Evolutionary conservation across 257 asterid genomes (phyloP).

Genomic region (Solanum corneliomulleri): DNA sequence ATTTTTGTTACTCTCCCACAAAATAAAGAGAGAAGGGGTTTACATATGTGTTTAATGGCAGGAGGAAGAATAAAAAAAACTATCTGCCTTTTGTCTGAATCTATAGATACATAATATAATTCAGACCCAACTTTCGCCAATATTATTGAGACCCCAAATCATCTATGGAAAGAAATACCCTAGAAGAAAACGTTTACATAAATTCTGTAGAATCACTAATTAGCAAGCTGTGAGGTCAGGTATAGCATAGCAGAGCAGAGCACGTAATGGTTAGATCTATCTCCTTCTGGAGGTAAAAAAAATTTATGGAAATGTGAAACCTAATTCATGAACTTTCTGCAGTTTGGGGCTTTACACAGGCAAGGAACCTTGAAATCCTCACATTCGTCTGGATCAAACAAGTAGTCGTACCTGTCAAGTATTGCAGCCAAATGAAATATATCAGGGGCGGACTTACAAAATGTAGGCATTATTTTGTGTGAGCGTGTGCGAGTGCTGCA

Average conservation of each 20-base stretch:
- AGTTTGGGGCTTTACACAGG: constrained; percentile 72
- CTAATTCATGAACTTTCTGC: constrained; percentile 94
- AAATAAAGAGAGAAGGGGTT: not conserved
- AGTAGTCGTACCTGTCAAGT: constrained; percentile 78
- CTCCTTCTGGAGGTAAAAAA: constrained; percentile 30
- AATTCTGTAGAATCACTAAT: constrained; percentile 15
- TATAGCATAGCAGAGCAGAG: not conserved
- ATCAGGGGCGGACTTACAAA: not conserved
- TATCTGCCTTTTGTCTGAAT: not conserved
- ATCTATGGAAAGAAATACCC: not conserved
- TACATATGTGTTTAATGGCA: not conserved
- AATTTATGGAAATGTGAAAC: not conserved
- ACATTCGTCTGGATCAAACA: constrained; percentile 85
- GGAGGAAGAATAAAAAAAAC: not conserved
- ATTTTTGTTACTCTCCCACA: not conserved
- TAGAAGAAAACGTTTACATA: not conserved
- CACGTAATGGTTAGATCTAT: constrained; percentile 16
- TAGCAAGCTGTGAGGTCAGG: constrained; percentile 26
- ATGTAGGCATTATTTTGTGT: not conserved
- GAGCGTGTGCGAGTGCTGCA: not conserved
- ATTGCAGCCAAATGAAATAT: not conserved
- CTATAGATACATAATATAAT: not conserved
- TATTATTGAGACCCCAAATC: constrained; percentile 5
- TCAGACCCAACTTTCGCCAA: not conserved
- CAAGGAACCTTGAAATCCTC: constrained; percentile 91